Evolutionary conservation across 2,329 filamentous ascomycete species (phyloP), one percentile per base, ranked within the genome.

Genomic region (Parascedosporium putredinis): DNA sequence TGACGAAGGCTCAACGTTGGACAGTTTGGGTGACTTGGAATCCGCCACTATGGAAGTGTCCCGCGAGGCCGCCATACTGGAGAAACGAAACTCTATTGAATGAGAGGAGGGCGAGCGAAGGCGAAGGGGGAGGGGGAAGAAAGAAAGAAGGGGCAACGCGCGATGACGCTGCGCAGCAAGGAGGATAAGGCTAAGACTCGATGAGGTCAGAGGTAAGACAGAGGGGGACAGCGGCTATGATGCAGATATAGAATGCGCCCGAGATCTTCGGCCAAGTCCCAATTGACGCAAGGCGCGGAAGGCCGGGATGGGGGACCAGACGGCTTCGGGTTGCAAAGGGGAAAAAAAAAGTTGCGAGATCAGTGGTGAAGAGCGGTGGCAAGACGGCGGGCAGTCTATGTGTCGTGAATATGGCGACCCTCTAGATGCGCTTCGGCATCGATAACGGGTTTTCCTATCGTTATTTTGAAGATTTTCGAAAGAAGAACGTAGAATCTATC

Each of bases 41-140:
- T 67, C 64, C 64, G 64, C 68, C 61, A 64, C 58, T 54, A 60
- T 61, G 55, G 65, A 64, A 55, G 64, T 58, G 62, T 63, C 62
- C 57, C 68, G 61, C 56, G 71, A 66, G 64, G 67, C 67, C 60
- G 65, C 71, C 71, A 74, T 73, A 65, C 68, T 69, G 69, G 68
- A 65, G 65, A 73, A 68, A 64, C 66, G 65, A 73, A 68, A 64
- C 66, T 69, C 63, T 69, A 69, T 65, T 66, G 64, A 55, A 51
- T 33, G 51, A 50, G 31, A 44, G n/a, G 7, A 53, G 47, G 49
- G 52, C 22, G 33, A 50, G 54, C 31, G 51, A 18, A 45, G 47
- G 42, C 45, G 29, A 40, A 24, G 50, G 43, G 47, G 56, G 56
- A 55, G 52, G 55, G 60, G 48, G 54, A 45, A 23, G 25, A 27